Evolutionary conservation across 768 basidiomycete genomes (phyloP).

Genomic region (Lactarius pseudohatsudake): DNA sequence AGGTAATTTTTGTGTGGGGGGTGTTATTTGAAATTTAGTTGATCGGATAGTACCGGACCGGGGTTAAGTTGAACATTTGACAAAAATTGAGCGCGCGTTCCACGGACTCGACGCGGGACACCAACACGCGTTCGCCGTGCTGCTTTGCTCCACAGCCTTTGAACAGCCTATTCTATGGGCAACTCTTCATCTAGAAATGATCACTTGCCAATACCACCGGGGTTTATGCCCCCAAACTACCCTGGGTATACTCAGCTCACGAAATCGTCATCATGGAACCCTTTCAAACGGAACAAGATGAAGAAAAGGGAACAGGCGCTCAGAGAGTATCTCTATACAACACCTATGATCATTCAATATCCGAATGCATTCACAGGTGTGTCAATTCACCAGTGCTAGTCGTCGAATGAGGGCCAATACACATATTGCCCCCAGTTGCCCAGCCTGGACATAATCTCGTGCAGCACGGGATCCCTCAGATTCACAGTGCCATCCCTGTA

Average conservation of each 20-base stretch:
- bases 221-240: conserved; percentile 18
- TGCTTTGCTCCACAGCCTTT: not conserved
- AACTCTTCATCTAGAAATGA: conserved; percentile 23
- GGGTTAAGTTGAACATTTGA: not conserved
- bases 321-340: conserved; percentile 26
- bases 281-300: conserved; percentile 23
- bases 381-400: not conserved
- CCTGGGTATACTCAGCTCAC: conserved; percentile 11
- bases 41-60: conserved; percentile 17
- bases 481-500: conserved; percentile 16
- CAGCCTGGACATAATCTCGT: conserved; percentile 24
- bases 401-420: not conserved
- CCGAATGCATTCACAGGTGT: conserved; percentile 20
- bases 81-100: not conserved
- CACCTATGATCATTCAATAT: conserved; percentile 27
- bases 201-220: conserved; percentile 15
- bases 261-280: conserved; percentile 22
- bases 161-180: conserved; percentile 20
- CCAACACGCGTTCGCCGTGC: not conserved
- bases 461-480: conserved; percentile 17
- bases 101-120: not conserved
- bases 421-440: conserved; percentile 1
- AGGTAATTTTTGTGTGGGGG: not conserved
- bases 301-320: conserved; percentile 24
- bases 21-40: conserved; percentile 12